phyloP scores from a whole-genome alignment of 805 yeast species.

The Kodamaea laetipori region DNA sequence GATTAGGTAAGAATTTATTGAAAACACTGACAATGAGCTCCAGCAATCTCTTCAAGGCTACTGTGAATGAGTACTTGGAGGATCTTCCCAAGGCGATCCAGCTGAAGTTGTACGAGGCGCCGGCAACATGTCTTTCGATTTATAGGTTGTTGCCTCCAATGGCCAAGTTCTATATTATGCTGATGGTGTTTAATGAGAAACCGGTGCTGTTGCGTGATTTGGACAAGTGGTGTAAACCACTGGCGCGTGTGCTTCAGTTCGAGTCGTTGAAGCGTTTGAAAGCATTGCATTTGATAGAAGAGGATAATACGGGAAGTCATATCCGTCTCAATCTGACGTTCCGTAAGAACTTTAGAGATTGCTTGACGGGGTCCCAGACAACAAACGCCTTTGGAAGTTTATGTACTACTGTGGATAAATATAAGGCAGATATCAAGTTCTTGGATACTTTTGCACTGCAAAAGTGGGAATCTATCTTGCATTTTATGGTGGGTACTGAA shows the following conservation, averaged over 20 bases:
- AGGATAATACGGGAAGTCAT: slow-evolving; percentile 48
- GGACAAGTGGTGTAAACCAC: slow-evolving; percentile 73
- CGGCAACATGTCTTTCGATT: slow-evolving; percentile 95
- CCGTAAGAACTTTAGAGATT: slow-evolving; percentile 72
- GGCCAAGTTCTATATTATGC: slow-evolving; percentile 86
- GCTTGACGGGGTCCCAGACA: slow-evolving; percentile 75
- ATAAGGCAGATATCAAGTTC: slow-evolving; percentile 61
- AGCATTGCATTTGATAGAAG: slow-evolving; percentile 72
- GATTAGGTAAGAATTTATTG: not conserved
- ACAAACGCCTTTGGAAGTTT: slow-evolving; percentile 78
- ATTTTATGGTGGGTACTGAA: slow-evolving; percentile 96
- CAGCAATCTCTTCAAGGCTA: slow-evolving; percentile 53
- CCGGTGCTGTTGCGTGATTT: slow-evolving; percentile 68
- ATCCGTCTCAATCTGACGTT: slow-evolving; percentile 71
- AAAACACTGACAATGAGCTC: slow-evolving; percentile 18
- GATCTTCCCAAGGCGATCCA: slow-evolving; percentile 88
- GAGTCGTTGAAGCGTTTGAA: slow-evolving; percentile 81
- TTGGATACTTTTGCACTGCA: slow-evolving; percentile 78
- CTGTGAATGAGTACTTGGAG: slow-evolving; percentile 87
- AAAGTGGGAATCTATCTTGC: slow-evolving; percentile 94
- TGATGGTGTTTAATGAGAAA: slow-evolving; percentile 79
- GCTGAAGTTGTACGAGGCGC: slow-evolving; percentile 71
- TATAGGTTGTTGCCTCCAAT: slow-evolving; percentile 84
- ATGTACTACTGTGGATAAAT: slow-evolving; percentile 54
- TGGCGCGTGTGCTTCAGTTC: slow-evolving; percentile 58